Evolutionary conservation across 495 filamentous ascomycete genomes (phyloP), one percentile per base, ranked within the genome.

Genomic region (Halenospora varia): DNA sequence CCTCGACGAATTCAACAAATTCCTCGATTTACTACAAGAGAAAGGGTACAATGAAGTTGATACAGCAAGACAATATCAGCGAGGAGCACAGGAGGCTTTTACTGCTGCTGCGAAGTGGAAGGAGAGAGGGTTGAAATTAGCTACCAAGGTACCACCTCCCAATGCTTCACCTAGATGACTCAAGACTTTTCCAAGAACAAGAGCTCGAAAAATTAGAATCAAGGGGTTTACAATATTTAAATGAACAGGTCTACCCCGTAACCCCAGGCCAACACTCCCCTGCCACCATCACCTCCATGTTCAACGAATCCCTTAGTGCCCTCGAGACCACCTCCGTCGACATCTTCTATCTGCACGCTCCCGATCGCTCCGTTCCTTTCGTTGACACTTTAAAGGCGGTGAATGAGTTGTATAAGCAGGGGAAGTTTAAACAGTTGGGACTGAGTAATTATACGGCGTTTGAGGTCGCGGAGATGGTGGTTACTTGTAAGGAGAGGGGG

Each of bases 21-120:
- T 79, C 17, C 78, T 93, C 25, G 84, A 88, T 65, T 77, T 83
- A 59, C 80, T 93, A 65, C 85, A 90, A 67, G 72, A 79, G 40
- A 81, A 85, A 51, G 87, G 88, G 2, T 91, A 92, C 70, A 83
- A 84, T 59, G 89, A 94, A 66, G 71, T 92, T 42, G 89, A 94
- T 67, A 92, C 88, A 24, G 90, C 90, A 6, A 82, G 90, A 1
- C 63, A 81, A 29, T 97, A 97, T 66, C 70, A 88, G 23, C 82
- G 71, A 20, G 83, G 88, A 35, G 71, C 82, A 49, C 92, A 97
- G 65, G 93, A 97, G 70, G 85, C 83, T 13, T 96, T 87, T 65
- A 95, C 90, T 0, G 75, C 80, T 15, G 77, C 88, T 56, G 86
- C 88, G 0, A 75, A 80, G 11, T 97, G 89, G 89, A 86, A 89